Evolutionary conservation across 169 alveolate species (phyloP).

Genomic region (Eimeria mitis): DNA sequence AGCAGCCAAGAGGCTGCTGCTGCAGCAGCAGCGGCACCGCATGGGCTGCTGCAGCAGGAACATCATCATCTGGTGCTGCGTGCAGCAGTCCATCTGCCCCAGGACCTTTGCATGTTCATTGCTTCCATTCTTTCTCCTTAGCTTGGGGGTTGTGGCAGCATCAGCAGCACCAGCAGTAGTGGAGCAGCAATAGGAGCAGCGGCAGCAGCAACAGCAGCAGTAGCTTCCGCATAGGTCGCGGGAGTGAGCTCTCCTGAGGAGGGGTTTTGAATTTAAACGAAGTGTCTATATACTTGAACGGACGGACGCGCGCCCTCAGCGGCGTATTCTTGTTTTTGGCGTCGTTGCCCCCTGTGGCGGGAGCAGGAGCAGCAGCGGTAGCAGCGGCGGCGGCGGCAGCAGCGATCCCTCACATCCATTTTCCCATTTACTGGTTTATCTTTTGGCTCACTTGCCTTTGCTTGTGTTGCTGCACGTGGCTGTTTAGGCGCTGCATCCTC

Average conservation of each 20-base stretch:
- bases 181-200: conserved; percentile 78
- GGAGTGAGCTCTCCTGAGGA: conserved; percentile 49
- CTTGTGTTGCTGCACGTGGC: conserved; percentile 42
- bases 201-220: conserved; percentile 70
- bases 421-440: neutral
- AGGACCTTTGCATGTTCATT: conserved; percentile 68
- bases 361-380: conserved; percentile 47
- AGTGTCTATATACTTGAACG: conserved; percentile 51
- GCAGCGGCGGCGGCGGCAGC: conserved; percentile 53
- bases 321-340: conserved; percentile 15
- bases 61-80: conserved; percentile 75
- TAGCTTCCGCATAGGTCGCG: conserved; percentile 73
- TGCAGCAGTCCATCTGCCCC: conserved; percentile 74
- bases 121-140: conserved; percentile 69
- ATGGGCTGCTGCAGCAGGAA: conserved; percentile 70
- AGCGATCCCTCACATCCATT: conserved; percentile 7
- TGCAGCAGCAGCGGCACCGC: conserved; percentile 79
- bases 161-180: conserved; percentile 73
- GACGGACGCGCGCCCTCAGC: conserved; percentile 26
- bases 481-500: conserved; percentile 59
- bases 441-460: conserved; percentile 32
- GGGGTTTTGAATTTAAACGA: conserved; percentile 6
- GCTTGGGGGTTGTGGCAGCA: conserved; percentile 73
- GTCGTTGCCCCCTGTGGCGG: conserved; percentile 33
- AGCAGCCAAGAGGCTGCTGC: conserved; percentile 48